Conservation (phyloP, 306 rosid species). For the Vicia villosa region DNA sequence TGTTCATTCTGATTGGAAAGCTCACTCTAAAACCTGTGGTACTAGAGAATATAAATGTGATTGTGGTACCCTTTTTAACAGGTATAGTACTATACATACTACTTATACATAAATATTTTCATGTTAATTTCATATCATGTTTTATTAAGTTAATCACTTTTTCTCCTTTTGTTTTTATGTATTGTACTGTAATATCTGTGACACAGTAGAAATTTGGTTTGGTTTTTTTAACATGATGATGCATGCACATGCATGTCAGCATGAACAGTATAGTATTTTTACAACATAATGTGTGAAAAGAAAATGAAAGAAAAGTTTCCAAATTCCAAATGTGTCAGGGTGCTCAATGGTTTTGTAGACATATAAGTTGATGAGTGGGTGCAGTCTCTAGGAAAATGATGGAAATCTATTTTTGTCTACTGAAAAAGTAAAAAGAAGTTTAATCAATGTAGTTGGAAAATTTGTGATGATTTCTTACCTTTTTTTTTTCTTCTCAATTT, state of each 20-base stretch:
- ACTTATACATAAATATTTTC: background rate
- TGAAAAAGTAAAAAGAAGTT: slow-evolving; percentile 48
- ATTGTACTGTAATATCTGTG: slow-evolving; percentile 54
- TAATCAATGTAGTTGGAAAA: slow-evolving; percentile 47
- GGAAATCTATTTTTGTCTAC: slow-evolving; percentile 54
- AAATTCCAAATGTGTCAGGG: slow-evolving; percentile 41
- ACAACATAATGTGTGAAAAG: slow-evolving; percentile 1
- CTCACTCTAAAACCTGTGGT: slow-evolving; percentile 97
- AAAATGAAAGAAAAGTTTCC: background rate
- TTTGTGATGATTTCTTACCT: slow-evolving; percentile 59
- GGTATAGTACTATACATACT: slow-evolving; percentile 49
- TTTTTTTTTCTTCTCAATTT: slow-evolving; percentile 19
- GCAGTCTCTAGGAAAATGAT: slow-evolving; percentile 77
- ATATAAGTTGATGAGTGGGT: slow-evolving; percentile 40
- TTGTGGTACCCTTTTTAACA: slow-evolving; percentile 96
- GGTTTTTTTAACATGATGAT: slow-evolving; percentile 31
- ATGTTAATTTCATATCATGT: background rate
- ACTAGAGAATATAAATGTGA: slow-evolving; percentile 96
- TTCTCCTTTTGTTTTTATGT: slow-evolving; percentile 32
- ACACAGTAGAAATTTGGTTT: slow-evolving; percentile 40
- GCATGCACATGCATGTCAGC: slow-evolving; percentile 42
- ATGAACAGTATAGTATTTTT: slow-evolving; percentile 34
- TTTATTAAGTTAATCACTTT: background rate
- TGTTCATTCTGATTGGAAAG: slow-evolving; percentile 98
- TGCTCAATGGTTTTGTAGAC: slow-evolving; percentile 45